phyloP scores from a whole-genome alignment of 2,329 filamentous ascomycete genomes.

The Fusarium veterinarium region DNA sequence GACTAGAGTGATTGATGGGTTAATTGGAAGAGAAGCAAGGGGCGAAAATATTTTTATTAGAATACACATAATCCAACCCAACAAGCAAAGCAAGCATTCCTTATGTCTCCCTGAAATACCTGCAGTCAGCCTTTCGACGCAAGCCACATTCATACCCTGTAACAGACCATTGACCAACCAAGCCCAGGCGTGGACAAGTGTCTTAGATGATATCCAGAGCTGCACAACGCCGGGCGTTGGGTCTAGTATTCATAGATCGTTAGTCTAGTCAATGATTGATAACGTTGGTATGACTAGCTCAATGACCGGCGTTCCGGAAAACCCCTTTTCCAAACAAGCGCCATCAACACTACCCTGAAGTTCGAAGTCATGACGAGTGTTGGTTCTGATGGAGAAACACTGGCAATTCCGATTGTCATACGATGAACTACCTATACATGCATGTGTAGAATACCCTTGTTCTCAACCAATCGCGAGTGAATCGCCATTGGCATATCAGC shows the following conservation, averaged over 20 bases:
- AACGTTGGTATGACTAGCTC: neutral
- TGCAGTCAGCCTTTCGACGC: neutral
- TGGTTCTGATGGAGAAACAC: neutral
- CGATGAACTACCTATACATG: neutral
- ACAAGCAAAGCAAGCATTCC: neutral
- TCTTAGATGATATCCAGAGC: neutral
- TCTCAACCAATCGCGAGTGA: neutral
- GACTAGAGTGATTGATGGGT: neutral
- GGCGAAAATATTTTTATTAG: neutral
- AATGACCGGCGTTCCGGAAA: neutral
- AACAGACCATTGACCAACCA: neutral
- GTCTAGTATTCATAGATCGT: neutral
- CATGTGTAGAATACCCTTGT: neutral
- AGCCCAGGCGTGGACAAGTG: neutral
- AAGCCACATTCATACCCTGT: conserved; percentile 9
- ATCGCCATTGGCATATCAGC: neutral
- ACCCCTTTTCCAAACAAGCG: neutral
- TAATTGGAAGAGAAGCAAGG: conserved; percentile 15
- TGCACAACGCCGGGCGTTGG: neutral
- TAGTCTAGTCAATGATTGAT: neutral
- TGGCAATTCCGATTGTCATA: neutral
- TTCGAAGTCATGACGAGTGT: neutral
- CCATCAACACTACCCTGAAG: neutral
- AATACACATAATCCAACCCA: neutral
- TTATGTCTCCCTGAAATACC: neutral